Conservation (phyloP, 2,329 filamentous ascomycete genomes). For the Teratosphaeria destructans region DNA sequence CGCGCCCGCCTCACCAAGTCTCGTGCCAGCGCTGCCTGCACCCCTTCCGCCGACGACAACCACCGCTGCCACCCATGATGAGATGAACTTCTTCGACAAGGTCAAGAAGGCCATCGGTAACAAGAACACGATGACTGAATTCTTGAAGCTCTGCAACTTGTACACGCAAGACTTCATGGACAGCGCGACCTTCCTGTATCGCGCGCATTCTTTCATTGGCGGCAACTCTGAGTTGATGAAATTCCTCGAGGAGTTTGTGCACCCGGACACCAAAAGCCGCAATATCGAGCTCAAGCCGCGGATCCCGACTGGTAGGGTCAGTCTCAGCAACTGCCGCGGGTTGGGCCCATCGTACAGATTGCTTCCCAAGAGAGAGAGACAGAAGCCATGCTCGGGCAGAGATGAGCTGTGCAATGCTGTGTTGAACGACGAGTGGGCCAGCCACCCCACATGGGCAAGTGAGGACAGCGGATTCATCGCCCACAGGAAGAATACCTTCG, state of each 20-base stretch:
- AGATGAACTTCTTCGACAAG: conserved; percentile 87
- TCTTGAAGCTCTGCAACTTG: conserved; percentile 91
- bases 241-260: conserved; percentile 78
- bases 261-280: conserved; percentile 65
- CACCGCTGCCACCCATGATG: conserved; percentile 67
- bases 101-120: conserved; percentile 95
- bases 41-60: conserved; percentile 69
- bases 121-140: conserved; percentile 86
- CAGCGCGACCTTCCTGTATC: conserved; percentile 68
- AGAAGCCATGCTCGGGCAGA: conserved; percentile 84
- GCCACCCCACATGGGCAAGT: conserved; percentile 96
- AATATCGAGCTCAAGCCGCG: conserved; percentile 68
- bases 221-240: conserved; percentile 79
- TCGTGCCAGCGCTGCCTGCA: conserved; percentile 80
- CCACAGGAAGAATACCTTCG: conserved; percentile 90
- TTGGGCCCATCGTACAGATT: conserved; percentile 91
- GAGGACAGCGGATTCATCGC: conserved; percentile 97
- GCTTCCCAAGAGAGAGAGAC: conserved; percentile 78
- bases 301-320: conserved; percentile 70
- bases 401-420: conserved; percentile 91
- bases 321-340: conserved; percentile 89
- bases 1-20: conserved; percentile 64
- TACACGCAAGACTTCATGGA: conserved; percentile 91
- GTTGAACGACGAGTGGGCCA: conserved; percentile 96
- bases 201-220: conserved; percentile 76